Conservation (phyloP, 179 eudicot genomes). For the Beta macrorhiza region DNA sequence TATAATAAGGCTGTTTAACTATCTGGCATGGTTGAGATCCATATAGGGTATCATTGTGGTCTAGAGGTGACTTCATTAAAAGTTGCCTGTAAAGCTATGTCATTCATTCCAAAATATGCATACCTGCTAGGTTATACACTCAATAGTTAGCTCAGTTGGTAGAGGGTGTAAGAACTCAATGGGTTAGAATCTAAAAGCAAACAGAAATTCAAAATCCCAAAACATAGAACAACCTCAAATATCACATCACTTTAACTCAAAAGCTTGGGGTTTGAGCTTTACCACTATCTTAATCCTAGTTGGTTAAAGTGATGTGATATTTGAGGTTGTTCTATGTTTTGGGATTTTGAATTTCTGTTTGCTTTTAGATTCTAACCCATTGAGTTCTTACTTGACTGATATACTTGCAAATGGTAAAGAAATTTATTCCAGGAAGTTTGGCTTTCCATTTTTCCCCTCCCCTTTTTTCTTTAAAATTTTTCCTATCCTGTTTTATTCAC, state of each 20-base stretch:
- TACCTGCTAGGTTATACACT: not conserved
- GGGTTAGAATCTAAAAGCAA: not conserved
- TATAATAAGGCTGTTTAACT: too few species aligned
- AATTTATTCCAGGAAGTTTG: not conserved
- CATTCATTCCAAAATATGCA: not conserved
- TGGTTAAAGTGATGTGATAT: not conserved
- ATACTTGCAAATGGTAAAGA: not conserved
- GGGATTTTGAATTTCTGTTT: not conserved
- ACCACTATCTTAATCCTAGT: not conserved
- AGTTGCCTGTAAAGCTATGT: not conserved
- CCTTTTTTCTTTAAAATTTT: not conserved
- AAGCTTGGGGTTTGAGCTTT: conserved; percentile 6
- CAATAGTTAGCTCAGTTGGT: conserved; percentile 3
- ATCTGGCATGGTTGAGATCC: not conserved
- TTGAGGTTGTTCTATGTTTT: not conserved
- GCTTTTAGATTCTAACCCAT: not conserved
- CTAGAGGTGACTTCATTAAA: not conserved
- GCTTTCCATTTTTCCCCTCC: not conserved
- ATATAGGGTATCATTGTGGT: not conserved
- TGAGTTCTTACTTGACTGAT: not conserved
- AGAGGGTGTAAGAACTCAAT: not conserved
- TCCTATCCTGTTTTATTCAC: not conserved
- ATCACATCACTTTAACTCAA: not conserved
- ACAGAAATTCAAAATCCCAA: not conserved
- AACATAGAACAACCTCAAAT: not conserved